Conservation (phyloP, 495 filamentous ascomycete genomes). For the Lasiosphaeriaceae sp. region DNA sequence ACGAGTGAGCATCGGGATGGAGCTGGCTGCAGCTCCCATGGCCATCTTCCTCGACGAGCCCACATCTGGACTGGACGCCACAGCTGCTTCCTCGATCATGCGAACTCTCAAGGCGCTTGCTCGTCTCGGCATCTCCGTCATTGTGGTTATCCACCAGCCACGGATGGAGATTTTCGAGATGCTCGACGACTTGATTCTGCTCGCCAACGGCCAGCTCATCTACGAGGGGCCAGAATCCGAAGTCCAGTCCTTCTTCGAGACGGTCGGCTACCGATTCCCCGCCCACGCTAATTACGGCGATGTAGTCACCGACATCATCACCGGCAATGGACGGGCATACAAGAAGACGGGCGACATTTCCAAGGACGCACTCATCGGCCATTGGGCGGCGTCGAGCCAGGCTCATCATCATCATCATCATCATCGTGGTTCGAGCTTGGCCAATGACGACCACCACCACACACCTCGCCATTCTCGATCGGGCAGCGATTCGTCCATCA, state of each 20-base stretch:
- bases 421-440: too few species aligned
- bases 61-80: constrained; percentile 62
- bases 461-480: too few species aligned
- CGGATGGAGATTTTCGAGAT: constrained; percentile 46
- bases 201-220: constrained; percentile 41
- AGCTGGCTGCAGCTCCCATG: constrained; percentile 62
- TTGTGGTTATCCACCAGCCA: constrained; percentile 45
- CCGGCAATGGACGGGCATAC: constrained; percentile 44
- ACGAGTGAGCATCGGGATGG: constrained; percentile 52
- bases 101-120: constrained; percentile 41
- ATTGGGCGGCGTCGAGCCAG: constrained; percentile 31
- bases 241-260: constrained; percentile 42
- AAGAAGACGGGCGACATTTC: constrained; percentile 41
- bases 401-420: not conserved
- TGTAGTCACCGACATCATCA: constrained; percentile 49
- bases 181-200: constrained; percentile 43
- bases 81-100: constrained; percentile 59
- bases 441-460: too few species aligned
- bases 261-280: constrained; percentile 42
- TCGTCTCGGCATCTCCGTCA: constrained; percentile 42
- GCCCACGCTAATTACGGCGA: constrained; percentile 41
- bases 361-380: constrained; percentile 36
- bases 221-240: constrained; percentile 35
- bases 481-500: not conserved
- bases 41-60: constrained; percentile 64